These are phyloP conservation scores for Effrenium voratum DNA, from an alignment of 73 alveolate species.

Conservation along the genomic window DNA sequence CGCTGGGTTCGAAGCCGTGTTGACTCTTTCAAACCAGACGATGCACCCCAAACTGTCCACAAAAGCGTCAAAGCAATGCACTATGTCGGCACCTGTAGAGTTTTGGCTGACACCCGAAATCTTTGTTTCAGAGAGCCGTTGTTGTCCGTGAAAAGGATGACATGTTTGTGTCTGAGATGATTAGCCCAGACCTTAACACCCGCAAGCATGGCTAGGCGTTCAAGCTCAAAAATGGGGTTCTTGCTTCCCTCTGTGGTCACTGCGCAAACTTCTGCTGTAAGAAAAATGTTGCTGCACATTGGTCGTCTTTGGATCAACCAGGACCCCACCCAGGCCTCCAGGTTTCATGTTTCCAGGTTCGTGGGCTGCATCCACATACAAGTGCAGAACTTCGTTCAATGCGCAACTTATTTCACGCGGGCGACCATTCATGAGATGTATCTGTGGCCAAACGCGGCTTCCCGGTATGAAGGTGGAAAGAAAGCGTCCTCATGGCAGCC, in stretches of 20 bases:
- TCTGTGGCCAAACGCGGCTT: background rate
- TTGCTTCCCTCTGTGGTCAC: background rate
- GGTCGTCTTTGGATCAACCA: background rate
- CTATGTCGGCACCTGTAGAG: too few species aligned
- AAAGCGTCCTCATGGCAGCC: background rate
- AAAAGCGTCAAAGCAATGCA: too few species aligned
- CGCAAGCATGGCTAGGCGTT: too few species aligned
- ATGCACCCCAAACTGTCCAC: too few species aligned
- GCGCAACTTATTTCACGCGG: background rate
- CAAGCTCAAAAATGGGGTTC: background rate
- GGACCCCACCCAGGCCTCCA: background rate
- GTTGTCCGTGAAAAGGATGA: too few species aligned
- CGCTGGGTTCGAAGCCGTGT: too few species aligned
- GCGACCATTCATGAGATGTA: background rate
- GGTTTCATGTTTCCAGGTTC: background rate
- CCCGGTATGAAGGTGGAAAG: background rate
- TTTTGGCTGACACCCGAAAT: too few species aligned
- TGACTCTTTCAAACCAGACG: too few species aligned
- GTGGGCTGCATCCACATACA: background rate
- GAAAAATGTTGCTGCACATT: background rate
- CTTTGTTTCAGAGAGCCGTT: too few species aligned
- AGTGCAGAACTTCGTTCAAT: background rate
- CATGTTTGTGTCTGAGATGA: too few species aligned
- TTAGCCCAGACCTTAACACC: too few species aligned
- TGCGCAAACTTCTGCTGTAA: background rate